A percentile compares a stretch with the other conserved stretches of the same genome.
These are phyloP conservation scores for Suhomyces ambrosiae DNA, from an alignment of 1,139 yeast species.

Conservation along the genomic window DNA sequence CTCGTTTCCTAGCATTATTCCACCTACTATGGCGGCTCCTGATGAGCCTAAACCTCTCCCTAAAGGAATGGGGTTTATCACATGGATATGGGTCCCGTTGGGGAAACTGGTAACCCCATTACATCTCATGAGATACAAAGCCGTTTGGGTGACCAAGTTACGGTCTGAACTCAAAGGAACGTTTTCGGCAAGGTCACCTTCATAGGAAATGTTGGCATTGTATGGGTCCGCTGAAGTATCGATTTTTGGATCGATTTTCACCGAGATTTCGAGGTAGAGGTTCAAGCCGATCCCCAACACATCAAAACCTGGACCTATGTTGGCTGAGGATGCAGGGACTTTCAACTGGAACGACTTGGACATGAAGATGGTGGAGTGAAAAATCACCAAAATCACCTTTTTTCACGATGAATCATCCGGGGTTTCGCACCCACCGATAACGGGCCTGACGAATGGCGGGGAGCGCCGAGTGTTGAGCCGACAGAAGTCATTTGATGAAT, in stretches of 20 bases:
- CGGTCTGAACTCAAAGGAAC: constrained; percentile 78
- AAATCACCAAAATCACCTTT: not conserved
- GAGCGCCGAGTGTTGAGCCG: too few relatives aligned
- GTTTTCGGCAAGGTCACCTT: constrained; percentile 71
- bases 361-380: constrained; percentile 4
- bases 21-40: constrained; percentile 99
- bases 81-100: constrained; percentile 76
- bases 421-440: constrained; percentile 1
- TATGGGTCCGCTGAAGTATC: constrained; percentile 61
- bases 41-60: constrained; percentile 97
- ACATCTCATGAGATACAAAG: constrained; percentile 85
- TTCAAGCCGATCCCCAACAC: constrained; percentile 89
- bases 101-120: constrained; percentile 78
- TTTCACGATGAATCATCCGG: constrained; percentile 1
- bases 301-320: constrained; percentile 97
- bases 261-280: constrained; percentile 69
- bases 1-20: constrained; percentile 88
- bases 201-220: constrained; percentile 71
- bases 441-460: too few relatives aligned
- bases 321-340: constrained; percentile 97
- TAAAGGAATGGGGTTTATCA: constrained; percentile 87
- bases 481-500: too few relatives aligned
- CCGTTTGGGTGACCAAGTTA: constrained; percentile 89
- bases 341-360: constrained; percentile 54
- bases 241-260: constrained; percentile 57